Percentiles rank a stretch among this genome's conserved stretches.
Evolutionary conservation across 1,139 yeast species (phyloP).

Genomic region (Scheffersomyces parashehatae): DNA sequence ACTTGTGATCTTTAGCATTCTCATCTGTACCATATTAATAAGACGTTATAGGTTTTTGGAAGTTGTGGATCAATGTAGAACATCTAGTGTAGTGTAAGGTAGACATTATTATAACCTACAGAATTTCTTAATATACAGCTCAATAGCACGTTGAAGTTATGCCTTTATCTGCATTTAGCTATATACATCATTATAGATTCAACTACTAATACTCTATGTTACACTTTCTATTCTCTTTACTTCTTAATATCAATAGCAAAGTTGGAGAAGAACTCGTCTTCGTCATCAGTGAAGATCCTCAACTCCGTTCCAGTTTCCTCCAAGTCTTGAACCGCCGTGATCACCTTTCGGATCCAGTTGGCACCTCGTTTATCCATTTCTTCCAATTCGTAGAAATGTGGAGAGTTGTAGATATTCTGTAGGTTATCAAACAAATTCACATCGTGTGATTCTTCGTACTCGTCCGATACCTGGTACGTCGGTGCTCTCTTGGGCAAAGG

Average conservation of each 20-base stretch:
- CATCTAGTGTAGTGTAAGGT: too few species aligned
- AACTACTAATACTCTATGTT: not conserved
- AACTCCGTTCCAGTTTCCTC: constrained; percentile 40
- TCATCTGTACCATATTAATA: not conserved
- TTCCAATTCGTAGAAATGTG: constrained; percentile 34
- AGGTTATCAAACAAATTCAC: constrained; percentile 6
- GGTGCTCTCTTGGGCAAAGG: constrained; percentile 2
- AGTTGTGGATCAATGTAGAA: too few species aligned
- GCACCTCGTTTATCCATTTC: constrained; percentile 50
- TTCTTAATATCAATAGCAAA: constrained; percentile 5
- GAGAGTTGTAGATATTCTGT: constrained; percentile 24
- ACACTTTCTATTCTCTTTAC: not conserved
- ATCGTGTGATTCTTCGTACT: constrained; percentile 8
- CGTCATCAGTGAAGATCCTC: constrained; percentile 40
- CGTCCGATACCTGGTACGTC: not conserved
- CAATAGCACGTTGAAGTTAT: too few species aligned
- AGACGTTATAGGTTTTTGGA: too few species aligned
- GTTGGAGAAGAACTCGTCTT: constrained; percentile 30
- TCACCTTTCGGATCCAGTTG: constrained; percentile 48
- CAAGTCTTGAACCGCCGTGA: constrained; percentile 35
- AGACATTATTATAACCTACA: too few species aligned
- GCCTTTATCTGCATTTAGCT: not conserved
- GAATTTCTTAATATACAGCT: too few species aligned
- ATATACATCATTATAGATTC: not conserved
- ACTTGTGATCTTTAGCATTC: not conserved